A percentile compares a stretch with the other conserved stretches of the same genome.
These are phyloP conservation scores for Myxozyma vanderwaltii DNA, from an alignment of 805 yeast species.

Conservation along the genomic window DNA sequence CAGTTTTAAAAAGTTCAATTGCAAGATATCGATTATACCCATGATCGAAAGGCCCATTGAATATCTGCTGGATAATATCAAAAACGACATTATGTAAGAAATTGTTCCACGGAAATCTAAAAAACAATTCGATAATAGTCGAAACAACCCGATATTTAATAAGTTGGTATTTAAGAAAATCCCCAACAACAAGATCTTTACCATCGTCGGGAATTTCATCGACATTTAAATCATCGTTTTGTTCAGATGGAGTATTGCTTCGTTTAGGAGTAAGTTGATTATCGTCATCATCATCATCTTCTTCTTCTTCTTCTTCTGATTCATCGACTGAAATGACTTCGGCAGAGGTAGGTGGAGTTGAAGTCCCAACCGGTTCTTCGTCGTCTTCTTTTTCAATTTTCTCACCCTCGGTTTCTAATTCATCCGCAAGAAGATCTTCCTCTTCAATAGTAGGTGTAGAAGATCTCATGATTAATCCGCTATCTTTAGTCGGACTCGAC, in stretches of 20 bases:
- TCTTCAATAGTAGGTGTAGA: constrained; percentile 20
- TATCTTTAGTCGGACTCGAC: constrained; percentile 17
- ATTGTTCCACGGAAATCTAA: constrained; percentile 93
- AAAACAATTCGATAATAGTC: constrained; percentile 55
- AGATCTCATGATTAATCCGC: constrained; percentile 8
- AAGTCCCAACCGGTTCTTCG: constrained; percentile 11
- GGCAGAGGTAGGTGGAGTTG: constrained; percentile 10
- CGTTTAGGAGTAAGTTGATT: constrained; percentile 12
- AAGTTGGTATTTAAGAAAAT: constrained; percentile 76
- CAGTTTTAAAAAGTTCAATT: constrained; percentile 69
- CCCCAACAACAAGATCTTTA: constrained; percentile 72
- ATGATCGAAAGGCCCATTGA: constrained; percentile 82
- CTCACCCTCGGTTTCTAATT: constrained; percentile 17
- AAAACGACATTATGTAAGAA: constrained; percentile 96
- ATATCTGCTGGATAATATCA: constrained; percentile 91
- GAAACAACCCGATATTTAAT: constrained; percentile 53
- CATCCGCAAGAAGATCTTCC: constrained; percentile 15
- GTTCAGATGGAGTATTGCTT: constrained; percentile 7
- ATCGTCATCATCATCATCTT: not conserved
- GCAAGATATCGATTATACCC: constrained; percentile 81
- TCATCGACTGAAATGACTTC: constrained; percentile 1
- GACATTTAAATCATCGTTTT: constrained; percentile 33
- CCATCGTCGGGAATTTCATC: constrained; percentile 14
- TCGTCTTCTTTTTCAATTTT: constrained; percentile 15
- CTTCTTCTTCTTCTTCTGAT: not conserved